Conservation (phyloP, 2,329 filamentous ascomycete genomes). For the Pseudopithomyces maydicus region DNA sequence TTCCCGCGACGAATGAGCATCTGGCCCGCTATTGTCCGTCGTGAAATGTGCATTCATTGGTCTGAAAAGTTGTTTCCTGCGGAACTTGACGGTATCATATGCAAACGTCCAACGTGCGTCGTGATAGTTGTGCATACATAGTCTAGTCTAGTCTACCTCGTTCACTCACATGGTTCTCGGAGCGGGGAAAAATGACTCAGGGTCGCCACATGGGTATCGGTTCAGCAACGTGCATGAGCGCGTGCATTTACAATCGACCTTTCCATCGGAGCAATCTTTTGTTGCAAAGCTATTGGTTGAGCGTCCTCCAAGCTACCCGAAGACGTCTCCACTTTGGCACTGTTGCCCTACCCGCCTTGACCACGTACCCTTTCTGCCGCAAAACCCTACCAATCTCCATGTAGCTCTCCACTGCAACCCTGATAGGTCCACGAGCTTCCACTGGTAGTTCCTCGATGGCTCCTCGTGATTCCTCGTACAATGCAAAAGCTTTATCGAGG, state of each 20-base stretch:
- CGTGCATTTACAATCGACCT: no score
- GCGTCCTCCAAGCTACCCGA: constrained; percentile 62
- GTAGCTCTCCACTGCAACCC: constrained; percentile 75
- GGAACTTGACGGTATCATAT: no score
- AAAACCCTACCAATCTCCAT: constrained; percentile 76
- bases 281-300: constrained; percentile 37
- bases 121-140: neutral
- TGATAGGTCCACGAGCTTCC: constrained; percentile 66
- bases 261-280: neutral
- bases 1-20: neutral
- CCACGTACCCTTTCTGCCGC: constrained; percentile 50
- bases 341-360: constrained; percentile 53
- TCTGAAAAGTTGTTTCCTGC: no score
- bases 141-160: no score
- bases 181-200: no score
- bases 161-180: neutral
- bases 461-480: constrained; percentile 60
- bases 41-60: no score
- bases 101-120: no score
- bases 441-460: constrained; percentile 66
- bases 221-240: neutral
- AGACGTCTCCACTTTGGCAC: constrained; percentile 57
- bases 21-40: no score
- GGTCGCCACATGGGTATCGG: neutral
- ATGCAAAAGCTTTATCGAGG: constrained; percentile 64